Evolutionary conservation across 176 grass and related monocot species (phyloP).

Genomic region (Oropetium thomaeum): DNA sequence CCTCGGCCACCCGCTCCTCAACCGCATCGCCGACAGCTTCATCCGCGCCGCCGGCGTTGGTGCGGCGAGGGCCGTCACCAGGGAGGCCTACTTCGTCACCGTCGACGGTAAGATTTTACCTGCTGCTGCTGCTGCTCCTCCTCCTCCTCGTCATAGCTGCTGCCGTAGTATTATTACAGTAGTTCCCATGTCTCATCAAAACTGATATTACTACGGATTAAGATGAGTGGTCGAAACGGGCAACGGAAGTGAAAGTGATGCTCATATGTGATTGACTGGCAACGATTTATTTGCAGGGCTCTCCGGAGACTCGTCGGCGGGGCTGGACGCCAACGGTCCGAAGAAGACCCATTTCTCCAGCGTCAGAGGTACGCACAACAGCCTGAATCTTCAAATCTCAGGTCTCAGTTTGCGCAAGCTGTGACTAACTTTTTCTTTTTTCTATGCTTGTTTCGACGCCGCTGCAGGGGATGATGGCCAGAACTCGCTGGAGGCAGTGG

Average conservation of each 20-base stretch:
- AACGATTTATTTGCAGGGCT: not conserved
- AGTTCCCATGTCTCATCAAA: no score
- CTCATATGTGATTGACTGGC: not conserved
- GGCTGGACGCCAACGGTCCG: constrained; percentile 23
- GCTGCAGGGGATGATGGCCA: constrained; percentile 60
- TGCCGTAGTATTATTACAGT: no score
- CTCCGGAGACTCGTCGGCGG: constrained; percentile 21
- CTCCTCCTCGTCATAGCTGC: not conserved
- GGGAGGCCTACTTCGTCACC: constrained; percentile 75
- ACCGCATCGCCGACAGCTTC: constrained; percentile 80
- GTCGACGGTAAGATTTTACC: constrained; percentile 44
- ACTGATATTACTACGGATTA: no score
- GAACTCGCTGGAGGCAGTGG: constrained; percentile 83
- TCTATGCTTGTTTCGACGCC: not conserved
- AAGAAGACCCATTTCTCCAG: constrained; percentile 67
- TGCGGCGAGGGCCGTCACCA: constrained; percentile 64
- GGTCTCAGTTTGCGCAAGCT: not conserved
- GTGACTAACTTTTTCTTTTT: not conserved
- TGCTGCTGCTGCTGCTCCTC: not conserved
- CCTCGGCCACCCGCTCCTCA: constrained; percentile 82
- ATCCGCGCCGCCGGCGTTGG: constrained; percentile 79
- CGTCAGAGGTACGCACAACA: constrained; percentile 13
- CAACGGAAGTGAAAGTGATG: no score
- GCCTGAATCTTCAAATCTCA: no score
- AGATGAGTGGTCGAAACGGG: no score